phyloP scores from a whole-genome alignment of 805 yeast genomes.

The Dipodascopsis uninucleata region DNA sequence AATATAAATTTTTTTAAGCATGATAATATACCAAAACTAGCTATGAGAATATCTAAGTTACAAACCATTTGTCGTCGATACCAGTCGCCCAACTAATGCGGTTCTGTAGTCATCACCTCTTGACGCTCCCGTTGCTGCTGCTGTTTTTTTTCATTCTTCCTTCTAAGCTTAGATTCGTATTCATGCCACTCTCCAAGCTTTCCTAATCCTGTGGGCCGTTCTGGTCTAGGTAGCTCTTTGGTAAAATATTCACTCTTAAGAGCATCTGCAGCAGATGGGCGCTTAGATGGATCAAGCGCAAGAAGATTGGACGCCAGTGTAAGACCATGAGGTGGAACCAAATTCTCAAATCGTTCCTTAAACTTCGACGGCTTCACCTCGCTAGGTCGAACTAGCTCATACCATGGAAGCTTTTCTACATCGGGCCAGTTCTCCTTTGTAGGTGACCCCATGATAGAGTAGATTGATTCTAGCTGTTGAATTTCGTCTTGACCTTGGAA shows the following conservation, averaged over 20 bases:
- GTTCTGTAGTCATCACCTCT: too few relatives aligned
- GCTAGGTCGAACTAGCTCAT: constrained; percentile 71
- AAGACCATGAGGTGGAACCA: constrained; percentile 38
- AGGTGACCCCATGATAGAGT: constrained; percentile 85
- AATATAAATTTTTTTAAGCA: too few relatives aligned
- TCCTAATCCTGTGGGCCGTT: constrained; percentile 46
- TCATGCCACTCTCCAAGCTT: constrained; percentile 87
- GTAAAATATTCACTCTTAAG: constrained; percentile 66
- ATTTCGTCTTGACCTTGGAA: constrained; percentile 90
- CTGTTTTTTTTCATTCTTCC: constrained; percentile 36
- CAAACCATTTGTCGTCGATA: too few relatives aligned
- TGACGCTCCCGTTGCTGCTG: constrained; percentile 6
- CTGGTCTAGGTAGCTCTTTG: constrained; percentile 59
- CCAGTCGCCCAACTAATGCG: too few relatives aligned
- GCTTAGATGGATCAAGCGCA: constrained; percentile 59
- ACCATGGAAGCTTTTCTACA: constrained; percentile 84
- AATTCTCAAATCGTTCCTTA: constrained; percentile 43
- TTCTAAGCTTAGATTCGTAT: constrained; percentile 82
- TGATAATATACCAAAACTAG: too few relatives aligned
- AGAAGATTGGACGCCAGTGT: constrained; percentile 64
- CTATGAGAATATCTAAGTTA: too few relatives aligned
- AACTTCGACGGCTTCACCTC: constrained; percentile 38
- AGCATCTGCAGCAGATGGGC: constrained; percentile 70
- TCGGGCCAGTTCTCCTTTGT: constrained; percentile 69
- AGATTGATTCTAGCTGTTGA: constrained; percentile 73